Percentiles rank a stretch among this genome's conserved stretches.
Evolutionary conservation across 495 filamentous ascomycete species (phyloP).

Genomic region (Daldinia caldariorum): DNA sequence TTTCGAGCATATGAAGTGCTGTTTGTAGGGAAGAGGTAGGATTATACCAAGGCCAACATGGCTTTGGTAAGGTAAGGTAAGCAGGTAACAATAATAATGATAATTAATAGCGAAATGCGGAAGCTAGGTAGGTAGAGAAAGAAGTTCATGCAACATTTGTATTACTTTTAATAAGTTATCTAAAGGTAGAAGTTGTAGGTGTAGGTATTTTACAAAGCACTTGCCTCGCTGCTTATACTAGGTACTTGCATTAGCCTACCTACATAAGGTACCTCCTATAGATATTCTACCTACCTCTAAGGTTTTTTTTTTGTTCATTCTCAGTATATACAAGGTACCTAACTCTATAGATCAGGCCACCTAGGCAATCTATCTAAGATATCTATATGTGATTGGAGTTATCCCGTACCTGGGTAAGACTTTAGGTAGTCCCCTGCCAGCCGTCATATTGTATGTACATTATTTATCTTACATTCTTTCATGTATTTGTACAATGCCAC

Average conservation of each 20-base stretch:
- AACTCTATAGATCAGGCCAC: too few species aligned
- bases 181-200: not conserved
- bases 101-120: conserved; percentile 11
- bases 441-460: conserved; percentile 24
- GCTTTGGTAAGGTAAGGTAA: conserved; percentile 2
- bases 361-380: too few species aligned
- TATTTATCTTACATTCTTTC: conserved; percentile 16
- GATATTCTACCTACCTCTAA: too few species aligned
- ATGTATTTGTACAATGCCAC: conserved; percentile 1
- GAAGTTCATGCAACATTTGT: not conserved
- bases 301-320: too few species aligned
- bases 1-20: conserved; percentile 6
- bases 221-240: conserved; percentile 9
- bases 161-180: not conserved
- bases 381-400: conserved; percentile 7
- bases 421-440: not conserved
- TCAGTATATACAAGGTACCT: not conserved
- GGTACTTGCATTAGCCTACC: too few species aligned
- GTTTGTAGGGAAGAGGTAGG: conserved; percentile 21
- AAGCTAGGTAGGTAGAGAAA: conserved; percentile 9
- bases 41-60: conserved; percentile 14
- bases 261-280: too few species aligned
- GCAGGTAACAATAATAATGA: not conserved
- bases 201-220: conserved; percentile 18
- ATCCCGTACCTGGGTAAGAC: conserved; percentile 4